Conservation (phyloP, 1,284 basidiomycete species). For the Naganishia sp. region DNA sequence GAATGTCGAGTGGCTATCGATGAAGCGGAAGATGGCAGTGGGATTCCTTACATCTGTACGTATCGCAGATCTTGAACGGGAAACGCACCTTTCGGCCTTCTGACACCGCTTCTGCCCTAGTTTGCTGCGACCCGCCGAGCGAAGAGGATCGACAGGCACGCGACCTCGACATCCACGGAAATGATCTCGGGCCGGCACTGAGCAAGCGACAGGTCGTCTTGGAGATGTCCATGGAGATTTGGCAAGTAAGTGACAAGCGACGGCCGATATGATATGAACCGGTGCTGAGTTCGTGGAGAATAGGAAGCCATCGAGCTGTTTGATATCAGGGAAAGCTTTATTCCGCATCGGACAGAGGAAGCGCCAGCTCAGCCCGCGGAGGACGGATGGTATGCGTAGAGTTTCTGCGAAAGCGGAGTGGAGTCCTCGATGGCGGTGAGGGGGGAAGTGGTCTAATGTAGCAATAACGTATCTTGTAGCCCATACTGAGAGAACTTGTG, state of each 20-base stretch:
- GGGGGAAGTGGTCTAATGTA: background rate
- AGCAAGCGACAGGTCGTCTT: conserved; percentile 57
- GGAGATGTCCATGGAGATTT: conserved; percentile 56
- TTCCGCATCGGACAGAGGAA: conserved; percentile 47
- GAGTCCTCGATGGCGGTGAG: background rate
- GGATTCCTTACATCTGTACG: conserved; percentile 55
- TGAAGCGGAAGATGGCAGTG: conserved; percentile 44
- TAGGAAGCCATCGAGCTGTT: conserved; percentile 55
- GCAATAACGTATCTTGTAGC: conserved; percentile 8
- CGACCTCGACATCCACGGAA: conserved; percentile 42
- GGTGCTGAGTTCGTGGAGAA: background rate
- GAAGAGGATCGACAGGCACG: conserved; percentile 33
- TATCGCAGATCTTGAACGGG: conserved; percentile 3
- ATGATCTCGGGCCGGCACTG: conserved; percentile 35
- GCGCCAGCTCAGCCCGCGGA: background rate
- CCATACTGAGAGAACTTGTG: background rate
- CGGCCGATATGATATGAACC: background rate
- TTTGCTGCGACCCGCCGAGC: conserved; percentile 1
- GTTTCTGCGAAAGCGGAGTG: background rate
- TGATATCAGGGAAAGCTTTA: conserved; percentile 52
- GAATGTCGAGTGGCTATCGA: conserved; percentile 54
- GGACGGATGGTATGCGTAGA: conserved; percentile 8
- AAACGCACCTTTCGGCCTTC: background rate
- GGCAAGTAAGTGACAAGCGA: conserved; percentile 43
- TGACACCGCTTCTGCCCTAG: background rate